Conservation (phyloP, 1,284 basidiomycete genomes). For the Pascua guehoae region DNA sequence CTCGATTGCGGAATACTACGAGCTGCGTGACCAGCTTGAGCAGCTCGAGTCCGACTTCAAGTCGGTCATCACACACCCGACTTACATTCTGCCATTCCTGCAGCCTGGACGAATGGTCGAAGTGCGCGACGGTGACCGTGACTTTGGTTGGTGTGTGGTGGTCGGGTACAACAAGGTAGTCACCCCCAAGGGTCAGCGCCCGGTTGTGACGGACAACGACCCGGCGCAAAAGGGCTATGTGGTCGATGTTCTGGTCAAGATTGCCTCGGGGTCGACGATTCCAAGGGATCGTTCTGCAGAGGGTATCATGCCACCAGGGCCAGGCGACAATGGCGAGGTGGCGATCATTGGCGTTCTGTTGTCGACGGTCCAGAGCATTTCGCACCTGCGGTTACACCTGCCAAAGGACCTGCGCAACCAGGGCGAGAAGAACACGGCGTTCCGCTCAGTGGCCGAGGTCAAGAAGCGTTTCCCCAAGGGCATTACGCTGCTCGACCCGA, state of each 20-base stretch:
- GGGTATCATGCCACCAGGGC: conserved; percentile 64
- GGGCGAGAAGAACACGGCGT: conserved; percentile 72
- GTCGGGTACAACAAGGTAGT: conserved; percentile 79
- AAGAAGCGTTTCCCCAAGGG: conserved; percentile 84
- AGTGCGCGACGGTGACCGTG: conserved; percentile 76
- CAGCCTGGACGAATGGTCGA: conserved; percentile 87
- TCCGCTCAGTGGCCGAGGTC: conserved; percentile 87
- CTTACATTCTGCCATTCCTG: conserved; percentile 88
- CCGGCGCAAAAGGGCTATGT: conserved; percentile 88
- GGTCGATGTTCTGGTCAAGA: conserved; percentile 86
- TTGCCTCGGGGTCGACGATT: conserved; percentile 63
- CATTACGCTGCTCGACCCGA: conserved; percentile 81
- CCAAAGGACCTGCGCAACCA: conserved; percentile 83
- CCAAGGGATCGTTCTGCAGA: conserved; percentile 65
- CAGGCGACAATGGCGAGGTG: conserved; percentile 70
- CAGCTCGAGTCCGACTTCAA: conserved; percentile 80
- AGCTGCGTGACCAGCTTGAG: conserved; percentile 83
- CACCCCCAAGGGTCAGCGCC: conserved; percentile 47
- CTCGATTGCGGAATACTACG: conserved; percentile 83
- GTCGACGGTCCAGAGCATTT: conserved; percentile 79
- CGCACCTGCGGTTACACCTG: conserved; percentile 79
- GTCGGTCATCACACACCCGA: conserved; percentile 89
- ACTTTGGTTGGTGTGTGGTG: conserved; percentile 96
- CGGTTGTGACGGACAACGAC: conserved; percentile 53
- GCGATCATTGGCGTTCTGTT: conserved; percentile 86